Evolutionary conservation across 768 basidiomycete genomes (phyloP).

Genomic region (Boletales sp.): DNA sequence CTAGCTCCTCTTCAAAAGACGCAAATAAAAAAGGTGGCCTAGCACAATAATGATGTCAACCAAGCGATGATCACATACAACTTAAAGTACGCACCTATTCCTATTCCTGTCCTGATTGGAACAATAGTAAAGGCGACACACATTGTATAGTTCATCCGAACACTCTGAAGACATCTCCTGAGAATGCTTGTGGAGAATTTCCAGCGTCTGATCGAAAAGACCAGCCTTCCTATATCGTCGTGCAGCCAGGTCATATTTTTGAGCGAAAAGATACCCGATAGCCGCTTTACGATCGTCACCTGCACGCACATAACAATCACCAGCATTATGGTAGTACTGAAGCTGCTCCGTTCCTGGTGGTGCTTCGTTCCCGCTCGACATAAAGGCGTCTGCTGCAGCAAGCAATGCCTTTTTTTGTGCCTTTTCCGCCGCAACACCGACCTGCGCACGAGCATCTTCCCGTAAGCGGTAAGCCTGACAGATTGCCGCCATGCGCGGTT

Average conservation of each 20-base stretch:
- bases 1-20: constrained; percentile 48
- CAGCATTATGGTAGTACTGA: constrained; percentile 42
- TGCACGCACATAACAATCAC: constrained; percentile 43
- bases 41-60: not conserved
- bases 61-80: not conserved
- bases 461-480: constrained; percentile 54
- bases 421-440: constrained; percentile 22
- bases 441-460: constrained; percentile 41
- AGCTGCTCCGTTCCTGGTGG: constrained; percentile 22
- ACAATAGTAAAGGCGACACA: constrained; percentile 46
- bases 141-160: constrained; percentile 36
- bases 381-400: constrained; percentile 49
- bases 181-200: constrained; percentile 38
- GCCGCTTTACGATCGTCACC: constrained; percentile 44
- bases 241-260: constrained; percentile 43
- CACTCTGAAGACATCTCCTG: constrained; percentile 30
- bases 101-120: constrained; percentile 21
- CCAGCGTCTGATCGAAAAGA: constrained; percentile 51
- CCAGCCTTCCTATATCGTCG: constrained; percentile 47
- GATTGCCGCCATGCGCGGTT: constrained; percentile 41
- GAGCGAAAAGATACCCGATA: constrained; percentile 37
- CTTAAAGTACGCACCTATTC: constrained; percentile 13
- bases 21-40: constrained; percentile 54
- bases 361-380: constrained; percentile 35
- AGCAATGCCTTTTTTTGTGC: constrained; percentile 37